phyloP scores from a whole-genome alignment of 352 stramenopile species.

The Globisporangium spiculum region DNA sequence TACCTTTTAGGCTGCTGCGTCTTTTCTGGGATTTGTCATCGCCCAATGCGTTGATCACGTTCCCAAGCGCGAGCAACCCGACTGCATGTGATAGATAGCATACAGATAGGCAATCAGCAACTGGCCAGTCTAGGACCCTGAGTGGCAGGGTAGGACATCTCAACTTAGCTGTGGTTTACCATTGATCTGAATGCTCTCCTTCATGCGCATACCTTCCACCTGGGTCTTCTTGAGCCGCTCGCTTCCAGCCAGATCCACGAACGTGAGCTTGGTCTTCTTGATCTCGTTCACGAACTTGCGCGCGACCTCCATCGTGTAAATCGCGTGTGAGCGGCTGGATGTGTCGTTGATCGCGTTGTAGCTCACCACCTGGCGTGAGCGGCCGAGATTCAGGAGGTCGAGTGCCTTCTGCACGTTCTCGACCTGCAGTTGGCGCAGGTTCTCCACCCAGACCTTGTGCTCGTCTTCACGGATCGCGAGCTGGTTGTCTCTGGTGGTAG shows the following conservation, averaged over 20 bases:
- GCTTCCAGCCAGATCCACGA: slow-evolving; percentile 59
- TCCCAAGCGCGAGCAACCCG: slow-evolving; percentile 43
- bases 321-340: slow-evolving; percentile 60
- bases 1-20: slow-evolving; percentile 18
- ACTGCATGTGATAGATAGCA: slow-evolving; percentile 18
- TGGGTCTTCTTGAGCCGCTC: slow-evolving; percentile 54
- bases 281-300: slow-evolving; percentile 39
- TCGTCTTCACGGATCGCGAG: slow-evolving; percentile 37
- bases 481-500: slow-evolving; percentile 14
- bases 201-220: slow-evolving; percentile 43
- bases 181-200: slow-evolving; percentile 68
- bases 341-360: slow-evolving; percentile 55
- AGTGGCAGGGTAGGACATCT: no score
- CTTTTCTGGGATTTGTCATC: slow-evolving; percentile 34
- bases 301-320: slow-evolving; percentile 54
- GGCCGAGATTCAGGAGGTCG: slow-evolving; percentile 41
- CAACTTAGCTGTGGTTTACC: slow-evolving; percentile 7
- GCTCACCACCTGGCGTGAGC: slow-evolving; percentile 35
- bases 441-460: slow-evolving; percentile 42
- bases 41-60: slow-evolving; percentile 55
- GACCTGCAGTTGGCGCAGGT: slow-evolving; percentile 37
- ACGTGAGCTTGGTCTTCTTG: slow-evolving; percentile 57
- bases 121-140: background rate
- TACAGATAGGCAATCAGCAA: background rate
- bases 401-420: slow-evolving; percentile 37